These are phyloP conservation scores for Colletotrichum sp. DNA, from an alignment of 2,329 filamentous ascomycete species.

Conservation along the genomic window DNA sequence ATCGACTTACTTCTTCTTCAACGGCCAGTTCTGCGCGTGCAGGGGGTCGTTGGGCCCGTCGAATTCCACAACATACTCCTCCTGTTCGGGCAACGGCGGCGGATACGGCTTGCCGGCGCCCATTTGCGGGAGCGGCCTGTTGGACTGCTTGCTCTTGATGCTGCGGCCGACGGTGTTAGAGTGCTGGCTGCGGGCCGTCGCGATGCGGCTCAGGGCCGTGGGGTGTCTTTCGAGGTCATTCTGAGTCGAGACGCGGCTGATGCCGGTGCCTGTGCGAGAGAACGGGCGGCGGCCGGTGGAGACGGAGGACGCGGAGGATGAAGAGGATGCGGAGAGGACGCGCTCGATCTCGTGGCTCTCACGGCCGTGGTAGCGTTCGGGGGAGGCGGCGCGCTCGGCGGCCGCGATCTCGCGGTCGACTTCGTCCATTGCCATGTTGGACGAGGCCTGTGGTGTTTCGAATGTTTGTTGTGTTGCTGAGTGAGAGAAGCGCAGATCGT, in stretches of 20 bases:
- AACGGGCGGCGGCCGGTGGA: slow-evolving; percentile 31
- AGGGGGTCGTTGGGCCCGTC: slow-evolving; percentile 82
- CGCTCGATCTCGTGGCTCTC: slow-evolving; percentile 64
- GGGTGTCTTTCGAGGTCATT: slow-evolving; percentile 72
- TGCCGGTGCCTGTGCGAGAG: slow-evolving; percentile 43
- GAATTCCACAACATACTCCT: slow-evolving; percentile 85
- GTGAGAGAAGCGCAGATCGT: not conserved
- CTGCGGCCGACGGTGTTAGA: slow-evolving; percentile 71
- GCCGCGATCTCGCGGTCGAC: slow-evolving; percentile 58
- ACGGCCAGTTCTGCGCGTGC: slow-evolving; percentile 87
- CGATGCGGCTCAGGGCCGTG: slow-evolving; percentile 73
- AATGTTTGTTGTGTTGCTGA: not conserved
- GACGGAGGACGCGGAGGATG: slow-evolving; percentile 53
- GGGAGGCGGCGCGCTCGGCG: slow-evolving; percentile 61
- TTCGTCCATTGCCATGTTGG: slow-evolving; percentile 49
- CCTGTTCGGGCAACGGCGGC: slow-evolving; percentile 69
- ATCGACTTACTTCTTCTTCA: slow-evolving; percentile 72
- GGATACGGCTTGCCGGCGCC: slow-evolving; percentile 79
- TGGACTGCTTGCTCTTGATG: slow-evolving; percentile 52
- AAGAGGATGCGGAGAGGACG: slow-evolving; percentile 56
- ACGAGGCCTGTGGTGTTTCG: not conserved
- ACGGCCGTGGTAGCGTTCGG: slow-evolving; percentile 40
- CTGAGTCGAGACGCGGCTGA: slow-evolving; percentile 69
- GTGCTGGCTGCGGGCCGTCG: slow-evolving; percentile 74
- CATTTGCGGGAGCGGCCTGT: slow-evolving; percentile 69